These are phyloP conservation scores for Extremus antarcticus DNA, from an alignment of 495 filamentous ascomycete genomes.

Conservation along the genomic window DNA sequence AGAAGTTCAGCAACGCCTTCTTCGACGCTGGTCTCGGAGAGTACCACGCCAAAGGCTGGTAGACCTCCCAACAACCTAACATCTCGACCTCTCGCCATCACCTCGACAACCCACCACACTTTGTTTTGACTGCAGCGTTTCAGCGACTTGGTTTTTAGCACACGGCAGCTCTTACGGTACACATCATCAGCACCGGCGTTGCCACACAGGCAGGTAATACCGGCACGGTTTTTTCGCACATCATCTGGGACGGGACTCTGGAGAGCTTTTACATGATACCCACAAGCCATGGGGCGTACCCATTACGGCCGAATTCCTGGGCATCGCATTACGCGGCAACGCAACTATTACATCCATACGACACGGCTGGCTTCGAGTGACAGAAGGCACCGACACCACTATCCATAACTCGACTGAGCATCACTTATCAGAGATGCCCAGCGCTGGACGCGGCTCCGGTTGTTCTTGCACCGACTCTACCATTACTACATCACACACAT, in stretches of 20 bases:
- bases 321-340: background rate
- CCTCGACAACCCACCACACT: background rate
- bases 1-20: slow-evolving; percentile 54
- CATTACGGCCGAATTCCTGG: background rate
- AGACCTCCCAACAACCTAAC: slow-evolving; percentile 11
- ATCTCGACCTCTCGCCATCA: background rate
- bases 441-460: background rate
- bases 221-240: background rate
- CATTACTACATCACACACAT: background rate
- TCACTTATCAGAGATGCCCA: background rate
- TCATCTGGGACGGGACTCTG: background rate
- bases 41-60: slow-evolving; percentile 64
- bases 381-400: no score
- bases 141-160: slow-evolving; percentile 19
- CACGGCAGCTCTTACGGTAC: slow-evolving; percentile 14
- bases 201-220: background rate
- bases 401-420: background rate
- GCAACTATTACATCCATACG: background rate
- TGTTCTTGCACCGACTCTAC: background rate
- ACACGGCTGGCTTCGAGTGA: background rate
- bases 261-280: background rate
- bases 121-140: slow-evolving; percentile 1
- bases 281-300: background rate
- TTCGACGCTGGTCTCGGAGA: slow-evolving; percentile 55
- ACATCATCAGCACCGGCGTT: background rate